A percentile compares a stretch with the other conserved stretches of the same genome.
Evolutionary conservation across 108 stramenopile species (phyloP).

Genomic region (Nitzschia sp.): DNA sequence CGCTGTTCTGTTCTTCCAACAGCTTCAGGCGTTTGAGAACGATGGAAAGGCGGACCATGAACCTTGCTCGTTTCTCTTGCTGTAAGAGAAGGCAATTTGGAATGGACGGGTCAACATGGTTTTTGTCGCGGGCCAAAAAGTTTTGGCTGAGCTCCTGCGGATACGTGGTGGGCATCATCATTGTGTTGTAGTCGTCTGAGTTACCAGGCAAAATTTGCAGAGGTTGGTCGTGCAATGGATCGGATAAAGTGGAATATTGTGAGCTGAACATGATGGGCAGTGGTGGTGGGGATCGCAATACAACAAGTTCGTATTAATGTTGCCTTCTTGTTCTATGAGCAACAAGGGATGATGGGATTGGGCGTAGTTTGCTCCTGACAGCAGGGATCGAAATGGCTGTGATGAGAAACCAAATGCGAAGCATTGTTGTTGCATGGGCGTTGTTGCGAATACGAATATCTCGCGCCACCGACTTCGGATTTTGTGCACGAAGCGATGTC

Average conservation of each 20-base stretch:
- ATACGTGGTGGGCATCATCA: too few relatives aligned
- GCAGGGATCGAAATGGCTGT: not conserved
- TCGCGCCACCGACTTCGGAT: not conserved
- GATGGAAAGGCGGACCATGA: not conserved
- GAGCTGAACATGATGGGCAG: not conserved
- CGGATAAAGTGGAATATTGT: not conserved
- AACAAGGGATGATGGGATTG: not conserved
- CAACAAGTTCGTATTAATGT: not conserved
- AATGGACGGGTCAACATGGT: too few relatives aligned
- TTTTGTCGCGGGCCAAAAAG: too few relatives aligned
- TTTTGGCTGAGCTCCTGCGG: too few relatives aligned
- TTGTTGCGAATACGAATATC: conserved; percentile 4
- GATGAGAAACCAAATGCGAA: conserved; percentile 1
- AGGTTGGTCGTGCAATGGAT: not conserved
- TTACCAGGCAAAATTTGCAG: too few relatives aligned
- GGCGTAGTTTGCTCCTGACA: not conserved
- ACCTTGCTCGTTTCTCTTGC: conserved; percentile 2
- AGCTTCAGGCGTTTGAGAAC: not conserved
- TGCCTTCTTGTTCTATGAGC: not conserved
- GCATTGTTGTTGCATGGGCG: not conserved
- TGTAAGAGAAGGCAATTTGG: too few relatives aligned
- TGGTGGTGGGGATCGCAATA: not conserved
- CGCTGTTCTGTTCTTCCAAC: not conserved
- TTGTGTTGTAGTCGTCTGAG: too few relatives aligned
- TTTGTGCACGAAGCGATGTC: not conserved